Conservation (phyloP, 2,329 filamentous ascomycete species). For the Chaetomium strumarium region DNA sequence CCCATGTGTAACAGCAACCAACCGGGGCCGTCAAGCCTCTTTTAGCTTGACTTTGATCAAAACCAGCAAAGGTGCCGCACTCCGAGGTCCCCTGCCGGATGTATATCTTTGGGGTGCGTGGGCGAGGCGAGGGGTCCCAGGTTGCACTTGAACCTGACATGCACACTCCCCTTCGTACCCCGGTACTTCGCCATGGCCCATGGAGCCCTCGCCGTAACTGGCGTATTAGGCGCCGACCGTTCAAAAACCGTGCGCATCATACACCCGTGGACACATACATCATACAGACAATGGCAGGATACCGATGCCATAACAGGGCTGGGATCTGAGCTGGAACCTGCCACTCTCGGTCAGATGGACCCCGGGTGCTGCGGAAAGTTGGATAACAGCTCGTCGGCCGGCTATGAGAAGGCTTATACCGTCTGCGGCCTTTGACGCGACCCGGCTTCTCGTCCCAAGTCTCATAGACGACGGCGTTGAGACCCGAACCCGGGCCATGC, state of each 20-base stretch:
- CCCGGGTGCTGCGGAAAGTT: background rate
- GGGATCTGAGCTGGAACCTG: slow-evolving; percentile 2
- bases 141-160: background rate
- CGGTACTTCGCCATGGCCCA: slow-evolving; percentile 6
- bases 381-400: background rate
- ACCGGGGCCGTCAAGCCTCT: background rate
- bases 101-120: background rate
- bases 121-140: no score
- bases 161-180: slow-evolving; percentile 1
- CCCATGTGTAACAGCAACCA: slow-evolving; percentile 4
- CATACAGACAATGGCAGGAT: slow-evolving; percentile 2
- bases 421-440: slow-evolving; percentile 5
- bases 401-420: slow-evolving; percentile 7
- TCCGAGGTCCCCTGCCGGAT: no score
- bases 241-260: slow-evolving; percentile 13
- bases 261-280: no score
- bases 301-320: slow-evolving; percentile 1
- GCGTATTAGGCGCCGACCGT: slow-evolving; percentile 13
- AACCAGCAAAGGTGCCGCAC: slow-evolving; percentile 1
- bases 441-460: slow-evolving; percentile 3
- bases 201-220: slow-evolving; percentile 2
- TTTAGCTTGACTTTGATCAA: background rate
- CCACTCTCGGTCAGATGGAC: background rate
- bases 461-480: background rate
- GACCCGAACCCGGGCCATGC: slow-evolving; percentile 5